phyloP scores from a whole-genome alignment of 345 rosid genomes.

The Excoecaria cochinchinensis region DNA sequence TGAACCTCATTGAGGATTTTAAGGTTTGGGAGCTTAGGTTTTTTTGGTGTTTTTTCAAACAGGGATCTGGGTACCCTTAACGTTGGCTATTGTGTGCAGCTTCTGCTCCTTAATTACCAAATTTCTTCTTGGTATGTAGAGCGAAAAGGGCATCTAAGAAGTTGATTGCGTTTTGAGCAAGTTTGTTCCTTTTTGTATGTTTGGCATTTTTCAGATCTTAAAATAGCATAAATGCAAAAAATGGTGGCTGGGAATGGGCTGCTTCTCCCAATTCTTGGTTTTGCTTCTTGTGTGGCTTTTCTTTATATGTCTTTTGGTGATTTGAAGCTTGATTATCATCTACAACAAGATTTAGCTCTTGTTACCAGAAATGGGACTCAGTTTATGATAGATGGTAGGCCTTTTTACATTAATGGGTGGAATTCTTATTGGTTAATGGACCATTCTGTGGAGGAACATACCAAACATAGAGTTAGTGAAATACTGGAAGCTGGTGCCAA shows the following conservation, averaged over 20 bases:
- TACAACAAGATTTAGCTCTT: constrained; percentile 45
- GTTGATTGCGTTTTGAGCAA: constrained; percentile 9
- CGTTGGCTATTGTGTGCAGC: neutral
- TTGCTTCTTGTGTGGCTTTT: constrained; percentile 71
- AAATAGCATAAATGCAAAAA: constrained; percentile 22
- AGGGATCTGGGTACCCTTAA: constrained; percentile 22
- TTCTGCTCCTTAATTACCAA: neutral
- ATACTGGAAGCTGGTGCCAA: constrained; percentile 78
- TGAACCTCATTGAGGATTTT: constrained; percentile 19
- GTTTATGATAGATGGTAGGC: constrained; percentile 62
- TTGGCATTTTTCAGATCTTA: constrained; percentile 10
- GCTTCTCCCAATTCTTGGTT: constrained; percentile 67
- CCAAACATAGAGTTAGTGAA: constrained; percentile 54
- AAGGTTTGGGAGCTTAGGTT: neutral
- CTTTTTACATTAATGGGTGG: constrained; percentile 80
- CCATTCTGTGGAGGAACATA: constrained; percentile 65
- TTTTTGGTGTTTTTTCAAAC: neutral
- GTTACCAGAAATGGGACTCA: constrained; percentile 71
- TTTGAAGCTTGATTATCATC: constrained; percentile 36
- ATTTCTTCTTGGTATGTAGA: neutral
- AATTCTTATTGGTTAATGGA: constrained; percentile 97
- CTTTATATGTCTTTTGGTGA: constrained; percentile 76
- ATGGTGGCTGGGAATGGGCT: constrained; percentile 61
- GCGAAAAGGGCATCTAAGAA: constrained; percentile 22
- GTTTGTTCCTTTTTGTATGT: constrained; percentile 10